Percentiles rank a stretch among this genome's conserved stretches.
Conservation (phyloP, 768 basidiomycete genomes). For the Xerocomellus amylosporus region DNA sequence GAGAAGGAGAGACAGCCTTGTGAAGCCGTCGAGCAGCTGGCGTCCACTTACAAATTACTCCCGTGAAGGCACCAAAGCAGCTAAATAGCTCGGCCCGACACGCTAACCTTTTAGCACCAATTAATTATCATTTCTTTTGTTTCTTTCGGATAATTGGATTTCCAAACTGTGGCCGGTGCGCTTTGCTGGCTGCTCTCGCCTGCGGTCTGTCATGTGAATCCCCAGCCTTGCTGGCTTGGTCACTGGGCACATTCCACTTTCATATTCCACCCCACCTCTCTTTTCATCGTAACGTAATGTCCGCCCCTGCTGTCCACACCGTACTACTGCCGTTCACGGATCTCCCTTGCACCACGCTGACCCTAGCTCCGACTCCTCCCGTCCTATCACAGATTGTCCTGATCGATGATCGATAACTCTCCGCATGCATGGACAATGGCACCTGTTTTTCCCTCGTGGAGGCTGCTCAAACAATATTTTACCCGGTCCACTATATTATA, state of each 20-base stretch:
- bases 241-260: not conserved
- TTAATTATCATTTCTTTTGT: not conserved
- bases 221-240: not conserved
- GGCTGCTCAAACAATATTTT: not conserved
- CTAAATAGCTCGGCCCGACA: constrained; percentile 21
- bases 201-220: constrained; percentile 16
- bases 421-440: constrained; percentile 6
- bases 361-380: constrained; percentile 8
- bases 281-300: not conserved
- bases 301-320: not conserved
- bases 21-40: constrained; percentile 18
- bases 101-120: not conserved
- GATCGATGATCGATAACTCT: constrained; percentile 6
- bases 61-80: constrained; percentile 4
- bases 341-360: too few relatives aligned
- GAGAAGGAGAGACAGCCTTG: constrained; percentile 20
- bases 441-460: not conserved
- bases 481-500: not conserved
- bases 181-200: not conserved
- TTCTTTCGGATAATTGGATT: constrained; percentile 5
- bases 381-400: constrained; percentile 13
- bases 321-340: too few relatives aligned
- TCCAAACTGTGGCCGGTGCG: not conserved
- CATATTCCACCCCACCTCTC: constrained; percentile 13
- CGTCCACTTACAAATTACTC: constrained; percentile 21